Conservation (phyloP, 495 filamentous ascomycete species). For the Penicillium soppii region DNA sequence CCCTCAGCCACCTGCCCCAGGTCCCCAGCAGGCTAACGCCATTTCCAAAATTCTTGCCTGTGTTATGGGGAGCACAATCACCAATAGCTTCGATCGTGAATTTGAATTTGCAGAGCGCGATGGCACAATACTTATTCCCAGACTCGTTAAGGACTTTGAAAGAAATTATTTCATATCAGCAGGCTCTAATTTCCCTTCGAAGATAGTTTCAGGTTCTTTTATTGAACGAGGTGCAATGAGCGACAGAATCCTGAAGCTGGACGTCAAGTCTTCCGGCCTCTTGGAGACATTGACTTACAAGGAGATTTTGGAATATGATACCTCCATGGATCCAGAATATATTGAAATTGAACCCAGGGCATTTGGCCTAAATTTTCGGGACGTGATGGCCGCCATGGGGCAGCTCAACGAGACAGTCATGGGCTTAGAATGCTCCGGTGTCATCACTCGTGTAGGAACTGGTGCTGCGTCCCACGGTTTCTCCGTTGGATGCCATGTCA, state of each 20-base stretch:
- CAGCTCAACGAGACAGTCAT: neutral
- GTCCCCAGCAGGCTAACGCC: neutral
- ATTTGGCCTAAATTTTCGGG: slow-evolving; percentile 5
- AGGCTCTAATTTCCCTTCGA: neutral
- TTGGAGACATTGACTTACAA: neutral
- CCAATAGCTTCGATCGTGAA: neutral
- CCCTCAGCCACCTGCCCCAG: neutral
- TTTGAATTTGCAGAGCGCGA: neutral
- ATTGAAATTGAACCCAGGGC: neutral
- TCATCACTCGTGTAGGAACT: neutral
- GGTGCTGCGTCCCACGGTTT: neutral
- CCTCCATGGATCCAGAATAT: neutral
- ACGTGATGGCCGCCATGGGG: slow-evolving; percentile 16
- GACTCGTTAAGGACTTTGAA: neutral
- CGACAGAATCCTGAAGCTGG: neutral
- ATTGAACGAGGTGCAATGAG: too few relatives aligned
- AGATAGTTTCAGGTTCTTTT: too few relatives aligned
- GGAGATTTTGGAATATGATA: neutral
- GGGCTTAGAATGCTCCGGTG: neutral
- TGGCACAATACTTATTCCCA: neutral
- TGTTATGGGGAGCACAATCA: neutral
- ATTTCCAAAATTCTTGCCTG: neutral
- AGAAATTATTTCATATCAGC: neutral
- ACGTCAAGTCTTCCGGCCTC: neutral
- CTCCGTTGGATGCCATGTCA: neutral